A percentile compares a stretch with the other conserved stretches of the same genome.
phyloP scores from a whole-genome alignment of 2,329 filamentous ascomycete genomes.

The Colletotrichum scovillei region DNA sequence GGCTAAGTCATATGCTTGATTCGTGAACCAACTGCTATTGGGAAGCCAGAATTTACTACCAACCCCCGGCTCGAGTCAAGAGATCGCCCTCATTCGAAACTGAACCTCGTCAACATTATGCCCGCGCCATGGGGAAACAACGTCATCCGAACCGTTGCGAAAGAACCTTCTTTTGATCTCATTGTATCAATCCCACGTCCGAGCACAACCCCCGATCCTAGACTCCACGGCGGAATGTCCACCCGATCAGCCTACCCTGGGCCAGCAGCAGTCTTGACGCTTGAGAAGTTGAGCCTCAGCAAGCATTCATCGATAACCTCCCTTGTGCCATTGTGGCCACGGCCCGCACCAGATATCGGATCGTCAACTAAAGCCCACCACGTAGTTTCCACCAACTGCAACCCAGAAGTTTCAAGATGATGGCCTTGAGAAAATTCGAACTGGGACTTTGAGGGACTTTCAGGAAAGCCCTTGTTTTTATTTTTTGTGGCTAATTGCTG shows the following conservation, averaged over 20 bases:
- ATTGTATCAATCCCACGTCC: not conserved
- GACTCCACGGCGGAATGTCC: not conserved
- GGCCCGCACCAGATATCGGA: slow-evolving; percentile 1
- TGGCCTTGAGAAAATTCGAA: slow-evolving; percentile 12
- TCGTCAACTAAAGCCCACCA: slow-evolving; percentile 5
- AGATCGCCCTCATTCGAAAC: slow-evolving; percentile 20
- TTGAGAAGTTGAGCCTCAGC: not conserved
- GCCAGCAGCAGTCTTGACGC: not conserved
- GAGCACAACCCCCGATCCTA: not conserved
- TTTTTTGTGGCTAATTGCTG: not conserved
- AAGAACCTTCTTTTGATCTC: slow-evolving; percentile 6
- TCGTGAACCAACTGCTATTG: not conserved
- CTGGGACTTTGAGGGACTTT: not conserved
- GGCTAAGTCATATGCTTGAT: not conserved
- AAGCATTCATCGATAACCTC: not conserved
- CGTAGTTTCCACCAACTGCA: slow-evolving; percentile 21
- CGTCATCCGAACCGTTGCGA: slow-evolving; percentile 24
- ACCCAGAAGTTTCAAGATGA: slow-evolving; percentile 27
- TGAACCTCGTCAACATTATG: slow-evolving; percentile 1
- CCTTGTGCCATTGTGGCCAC: not conserved
- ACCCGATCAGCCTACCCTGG: not conserved
- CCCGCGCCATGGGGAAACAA: slow-evolving; percentile 17
- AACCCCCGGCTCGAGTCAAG: not conserved
- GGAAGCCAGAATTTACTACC: not conserved
- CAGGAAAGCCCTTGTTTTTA: not conserved